phyloP scores from a whole-genome alignment of 805 yeast genomes.

The Candida verbasci region DNA sequence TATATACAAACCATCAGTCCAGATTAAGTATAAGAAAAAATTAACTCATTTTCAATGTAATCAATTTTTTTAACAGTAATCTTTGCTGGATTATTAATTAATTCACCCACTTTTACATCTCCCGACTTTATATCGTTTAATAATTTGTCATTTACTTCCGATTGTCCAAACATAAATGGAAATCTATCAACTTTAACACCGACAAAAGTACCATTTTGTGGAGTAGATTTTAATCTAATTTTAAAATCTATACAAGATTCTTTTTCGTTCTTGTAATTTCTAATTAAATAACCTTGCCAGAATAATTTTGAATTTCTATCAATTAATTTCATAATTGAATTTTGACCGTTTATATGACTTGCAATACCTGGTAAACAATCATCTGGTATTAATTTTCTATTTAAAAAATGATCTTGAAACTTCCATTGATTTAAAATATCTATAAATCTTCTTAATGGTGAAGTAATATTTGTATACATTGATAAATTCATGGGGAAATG shows the following conservation, averaged over 20 bases:
- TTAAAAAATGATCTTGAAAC: constrained; percentile 24
- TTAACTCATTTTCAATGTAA: constrained; percentile 31
- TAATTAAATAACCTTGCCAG: constrained; percentile 36
- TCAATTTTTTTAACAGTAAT: constrained; percentile 25
- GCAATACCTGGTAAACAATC: constrained; percentile 5
- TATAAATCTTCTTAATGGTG: constrained; percentile 81
- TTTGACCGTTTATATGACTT: constrained; percentile 6
- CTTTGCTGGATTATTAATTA: constrained; percentile 13
- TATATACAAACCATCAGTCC: too few relatives aligned
- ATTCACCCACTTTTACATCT: constrained; percentile 18
- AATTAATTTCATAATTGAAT: neutral
- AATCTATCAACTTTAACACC: constrained; percentile 24
- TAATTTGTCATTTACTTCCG: constrained; percentile 18
- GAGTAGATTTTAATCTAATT: constrained; percentile 15
- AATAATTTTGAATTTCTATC: constrained; percentile 13
- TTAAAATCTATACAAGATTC: constrained; percentile 18
- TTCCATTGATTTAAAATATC: constrained; percentile 84
- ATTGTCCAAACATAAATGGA: constrained; percentile 16
- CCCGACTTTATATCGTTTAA: constrained; percentile 16
- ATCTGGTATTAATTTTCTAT: constrained; percentile 1
- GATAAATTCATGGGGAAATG: constrained; percentile 47
- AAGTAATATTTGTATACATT: constrained; percentile 71
- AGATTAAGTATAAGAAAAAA: constrained; percentile 13
- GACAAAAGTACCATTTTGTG: constrained; percentile 22
- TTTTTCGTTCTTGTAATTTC: constrained; percentile 18